Base-by-base conservation (phyloP, 331 rosid genomes). In the Spiraea crenata region DNA sequence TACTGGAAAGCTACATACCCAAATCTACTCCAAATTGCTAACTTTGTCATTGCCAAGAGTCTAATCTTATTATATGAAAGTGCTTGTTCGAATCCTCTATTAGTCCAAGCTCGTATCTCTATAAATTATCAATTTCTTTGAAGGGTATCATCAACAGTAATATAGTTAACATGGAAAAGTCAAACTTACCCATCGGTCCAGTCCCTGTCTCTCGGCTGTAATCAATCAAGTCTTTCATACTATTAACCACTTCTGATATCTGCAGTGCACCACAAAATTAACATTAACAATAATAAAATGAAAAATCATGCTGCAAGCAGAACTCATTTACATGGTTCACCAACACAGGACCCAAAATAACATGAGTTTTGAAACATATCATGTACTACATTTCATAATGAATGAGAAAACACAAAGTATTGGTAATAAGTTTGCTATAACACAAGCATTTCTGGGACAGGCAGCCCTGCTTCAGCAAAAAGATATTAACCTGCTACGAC, bases 221-320 rank as follows among this genome's bases (percentile, higher is more conserved):
- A 88, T 90, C 97, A 75, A 93, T 90, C 89, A 93, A 85, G 87
- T 93, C 98, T 77, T 93, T 93, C 98, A 93, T 88, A 77, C 98
- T 93, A 84, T 93, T 93, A 75, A 93, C 98, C 70, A 93, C 98
- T 84, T 93, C 98, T 11, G 98, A 93, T 81, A 93, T 93, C 98
- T 93, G 90, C 83, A 82, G n/a, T 58, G 67, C 61, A 61, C 70
- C 74, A 71, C 46, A 68, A 48, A 47, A 72, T 14, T 14, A 56
- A 65, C 51, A 61, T 38, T 49, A 47, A 50, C 9, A 7, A 13
- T 13, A 42, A 12, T 17, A 50, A 64, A 79, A 65, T 55, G 57
- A 41, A 35, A 61, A 20, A 38, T 72, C 19, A 74, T 14, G 9
- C 47, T 3, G 39, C 69, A 12, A 57, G 17, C 9, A 16, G 11